These are phyloP conservation scores for Blastocystis hominis DNA, from an alignment of 352 stramenopile genomes.

Conservation along the genomic window DNA sequence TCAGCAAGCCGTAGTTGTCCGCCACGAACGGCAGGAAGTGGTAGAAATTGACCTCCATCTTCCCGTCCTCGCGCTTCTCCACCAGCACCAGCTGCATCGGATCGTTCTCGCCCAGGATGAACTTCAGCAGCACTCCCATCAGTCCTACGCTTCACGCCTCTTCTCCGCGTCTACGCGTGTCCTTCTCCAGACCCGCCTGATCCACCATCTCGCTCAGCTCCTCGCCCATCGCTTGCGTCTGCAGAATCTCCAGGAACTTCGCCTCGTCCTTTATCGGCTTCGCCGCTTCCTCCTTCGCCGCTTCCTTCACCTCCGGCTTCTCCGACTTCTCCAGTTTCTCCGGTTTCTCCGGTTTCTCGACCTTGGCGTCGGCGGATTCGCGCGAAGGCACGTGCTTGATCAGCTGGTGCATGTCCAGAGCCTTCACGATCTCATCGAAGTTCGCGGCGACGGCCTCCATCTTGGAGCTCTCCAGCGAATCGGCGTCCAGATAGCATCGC, in stretches of 20 bases:
- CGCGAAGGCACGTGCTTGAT: constrained; percentile 19
- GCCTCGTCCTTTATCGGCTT: background rate
- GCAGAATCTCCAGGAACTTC: background rate
- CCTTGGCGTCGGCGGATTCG: background rate
- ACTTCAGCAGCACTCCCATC: background rate
- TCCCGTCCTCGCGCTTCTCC: background rate
- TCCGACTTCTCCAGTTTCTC: background rate
- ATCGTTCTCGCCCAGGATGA: background rate
- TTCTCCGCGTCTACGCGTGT: background rate
- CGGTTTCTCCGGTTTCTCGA: background rate
- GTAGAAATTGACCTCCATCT: background rate
- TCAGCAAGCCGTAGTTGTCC: background rate
- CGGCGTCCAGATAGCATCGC: background rate
- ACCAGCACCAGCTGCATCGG: background rate
- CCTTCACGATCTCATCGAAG: background rate
- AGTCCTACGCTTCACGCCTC: background rate
- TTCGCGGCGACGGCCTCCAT: background rate
- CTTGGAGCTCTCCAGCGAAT: background rate
- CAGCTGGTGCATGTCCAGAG: background rate
- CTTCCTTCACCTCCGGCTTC: background rate
- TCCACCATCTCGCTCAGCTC: background rate
- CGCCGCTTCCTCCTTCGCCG: background rate
- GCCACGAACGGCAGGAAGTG: background rate
- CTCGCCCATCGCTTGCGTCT: background rate
- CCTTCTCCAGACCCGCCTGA: background rate